Percentiles rank a stretch among this genome's conserved stretches.
Conservation (phyloP, 352 stramenopile species). For the Pilasporangium apinafurcum region DNA sequence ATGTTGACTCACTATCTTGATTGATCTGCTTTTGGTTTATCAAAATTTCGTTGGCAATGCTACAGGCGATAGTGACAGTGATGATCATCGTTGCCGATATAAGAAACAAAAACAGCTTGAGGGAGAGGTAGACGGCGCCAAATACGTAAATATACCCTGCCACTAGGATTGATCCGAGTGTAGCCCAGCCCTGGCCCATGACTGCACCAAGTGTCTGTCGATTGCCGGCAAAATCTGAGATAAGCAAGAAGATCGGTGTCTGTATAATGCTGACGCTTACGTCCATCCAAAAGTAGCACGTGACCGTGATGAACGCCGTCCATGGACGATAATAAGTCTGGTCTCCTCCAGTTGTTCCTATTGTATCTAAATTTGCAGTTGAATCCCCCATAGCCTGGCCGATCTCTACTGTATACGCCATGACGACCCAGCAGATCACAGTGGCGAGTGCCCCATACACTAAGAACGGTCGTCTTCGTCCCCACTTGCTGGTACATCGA, state of each 20-base stretch:
- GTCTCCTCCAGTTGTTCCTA: too few species aligned
- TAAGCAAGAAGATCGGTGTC: slow-evolving; percentile 5
- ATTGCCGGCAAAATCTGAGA: slow-evolving; percentile 15
- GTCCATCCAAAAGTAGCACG: slow-evolving; percentile 20
- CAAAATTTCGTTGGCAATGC: slow-evolving; percentile 13
- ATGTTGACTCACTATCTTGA: background rate
- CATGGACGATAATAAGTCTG: too few species aligned
- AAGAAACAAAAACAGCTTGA: slow-evolving; percentile 11
- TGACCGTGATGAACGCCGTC: slow-evolving; percentile 6
- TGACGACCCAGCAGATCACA: slow-evolving; percentile 11
- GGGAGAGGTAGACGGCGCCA: slow-evolving; percentile 6
- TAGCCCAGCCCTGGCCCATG: slow-evolving; percentile 1
- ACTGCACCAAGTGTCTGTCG: slow-evolving; percentile 8
- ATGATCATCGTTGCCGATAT: slow-evolving; percentile 7
- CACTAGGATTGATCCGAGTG: slow-evolving; percentile 5
- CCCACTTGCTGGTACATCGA: slow-evolving; percentile 12
- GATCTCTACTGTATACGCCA: slow-evolving; percentile 6
- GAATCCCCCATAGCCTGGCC: slow-evolving; percentile 7
- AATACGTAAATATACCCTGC: slow-evolving; percentile 11
- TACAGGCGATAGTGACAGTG: slow-evolving; percentile 1
- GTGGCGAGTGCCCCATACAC: slow-evolving; percentile 3
- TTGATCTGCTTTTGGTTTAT: background rate
- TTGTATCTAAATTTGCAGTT: background rate
- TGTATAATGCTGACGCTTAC: slow-evolving; percentile 14
- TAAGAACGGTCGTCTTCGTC: slow-evolving; percentile 16